A percentile compares a stretch with the other conserved stretches of the same genome.
phyloP scores from a whole-genome alignment of 1,139 yeast genomes.

The Candida tropicalis region DNA sequence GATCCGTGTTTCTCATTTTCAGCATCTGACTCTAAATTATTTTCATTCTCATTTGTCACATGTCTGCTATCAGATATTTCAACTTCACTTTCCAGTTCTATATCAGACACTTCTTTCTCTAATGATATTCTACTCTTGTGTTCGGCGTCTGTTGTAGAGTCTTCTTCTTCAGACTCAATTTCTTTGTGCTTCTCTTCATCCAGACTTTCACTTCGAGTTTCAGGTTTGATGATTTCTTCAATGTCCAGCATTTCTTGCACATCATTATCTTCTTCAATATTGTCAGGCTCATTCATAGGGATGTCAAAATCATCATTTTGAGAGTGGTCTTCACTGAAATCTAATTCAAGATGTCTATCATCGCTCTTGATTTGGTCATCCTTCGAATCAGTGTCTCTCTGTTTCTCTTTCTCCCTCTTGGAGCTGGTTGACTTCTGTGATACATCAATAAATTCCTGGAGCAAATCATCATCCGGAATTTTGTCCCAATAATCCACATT shows the following conservation, averaged over 20 bases:
- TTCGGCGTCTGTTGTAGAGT: too few relatives aligned
- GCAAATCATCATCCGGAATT: slow-evolving; percentile 26
- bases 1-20: background rate
- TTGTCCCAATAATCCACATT: slow-evolving; percentile 30
- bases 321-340: background rate
- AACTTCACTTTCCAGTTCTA: background rate
- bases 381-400: background rate
- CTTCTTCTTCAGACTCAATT: slow-evolving; percentile 1
- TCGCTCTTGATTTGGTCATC: too few relatives aligned
- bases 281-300: background rate
- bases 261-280: slow-evolving; percentile 1
- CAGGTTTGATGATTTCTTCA: slow-evolving; percentile 15
- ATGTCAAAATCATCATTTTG: background rate
- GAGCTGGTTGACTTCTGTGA: slow-evolving; percentile 10
- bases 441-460: slow-evolving; percentile 23
- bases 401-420: background rate
- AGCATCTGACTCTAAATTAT: background rate
- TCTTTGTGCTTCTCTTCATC: slow-evolving; percentile 2
- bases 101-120: too few relatives aligned
- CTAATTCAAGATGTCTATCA: background rate
- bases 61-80: background rate
- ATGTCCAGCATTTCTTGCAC: slow-evolving; percentile 1
- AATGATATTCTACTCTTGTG: too few relatives aligned
- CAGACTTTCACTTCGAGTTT: slow-evolving; percentile 4
- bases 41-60: too few relatives aligned